Evolutionary conservation across 306 rosid genomes (phyloP), one percentile per base, ranked within the genome.

Genomic region (Medicago arabica): DNA sequence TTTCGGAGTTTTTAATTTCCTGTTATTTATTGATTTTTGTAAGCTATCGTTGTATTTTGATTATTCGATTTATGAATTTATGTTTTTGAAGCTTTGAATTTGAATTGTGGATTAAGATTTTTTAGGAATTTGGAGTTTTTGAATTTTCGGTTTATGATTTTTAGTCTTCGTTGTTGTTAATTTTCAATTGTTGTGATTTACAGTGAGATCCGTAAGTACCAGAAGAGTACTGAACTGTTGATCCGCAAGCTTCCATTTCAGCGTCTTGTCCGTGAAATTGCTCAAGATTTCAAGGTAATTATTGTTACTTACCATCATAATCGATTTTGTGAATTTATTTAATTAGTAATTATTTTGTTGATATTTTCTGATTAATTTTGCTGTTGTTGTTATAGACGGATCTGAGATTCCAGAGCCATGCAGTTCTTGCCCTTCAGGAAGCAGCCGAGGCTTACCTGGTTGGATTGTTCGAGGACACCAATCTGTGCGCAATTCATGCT

Each of bases 321-420:
- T 12, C 51, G 4, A 46, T 12, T 46, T 1, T 46, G 14, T 25
- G 12, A 2, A 14, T 16, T 3, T 1, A 21, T 6, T 6, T 1
- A 2, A 10, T 0, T 4, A 0, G 4, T 34, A 0, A 18, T 18
- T 53, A 3, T 19, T 54, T 1, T 0, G 2, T 54, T 28, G 3
- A 8, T 18, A 10, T 0, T 14, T 8, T 5, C 1, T 10, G 12
- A 2, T 0, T 40, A 18, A 40, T 19, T 19, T 21, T 6, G 4
- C 8, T 17, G 4, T 58, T 21, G 14, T 57, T 64, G 18, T 3
- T 64, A n/a, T 78, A 88, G 96, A 90, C 96, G 6, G 96, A 90
- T 77, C 67, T 90, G 81, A 83, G 93, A 76, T 90, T 90, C 78
- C 93, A 90, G 85, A 90, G 96, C 51, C 96, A 90, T 14, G 96